Evolutionary conservation across 805 yeast genomes (phyloP), one percentile per base, ranked within the genome.

Genomic region (Lipomyces lipofer): DNA sequence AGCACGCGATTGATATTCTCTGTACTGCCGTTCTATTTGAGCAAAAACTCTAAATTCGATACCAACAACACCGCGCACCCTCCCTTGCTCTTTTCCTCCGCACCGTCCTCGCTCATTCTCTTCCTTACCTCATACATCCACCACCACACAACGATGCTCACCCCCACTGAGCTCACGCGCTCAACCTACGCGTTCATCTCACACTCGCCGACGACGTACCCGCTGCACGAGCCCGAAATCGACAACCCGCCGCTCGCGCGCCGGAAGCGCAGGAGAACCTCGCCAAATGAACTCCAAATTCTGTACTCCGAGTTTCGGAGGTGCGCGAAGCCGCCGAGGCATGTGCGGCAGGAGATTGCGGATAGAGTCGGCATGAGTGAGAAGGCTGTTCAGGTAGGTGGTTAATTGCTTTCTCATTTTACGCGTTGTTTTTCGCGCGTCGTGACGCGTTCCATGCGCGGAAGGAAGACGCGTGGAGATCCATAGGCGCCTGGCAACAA

Each of bases 241-340:
- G 97, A 90, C 71, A 88, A 91, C 67, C 89, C 89, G n/a, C 90
- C 90, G 46, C 75, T 91, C 54, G 97, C 96, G 1, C 84, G 98
- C 64, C 83, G 97, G 52, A 92, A 92, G 69, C 82, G 99, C 73
- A 83, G 99, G 73, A 85, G 98, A 75, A 94, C 99, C 1, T 84
- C 95, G 1, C 94, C 95, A 2, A 79, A 81, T 53, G 98, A 94
- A 71, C 78, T 92, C 60, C 77, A 85, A 24, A 82, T 94, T 49
- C 78, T 94, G 56, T 94, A 90, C 70, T 71, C 77, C 33, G 96
- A 90, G 73, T 94, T 92, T 66, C 78, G 78, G 47, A 67, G 73
- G 46, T 90, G 95, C 56, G 75, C 83, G 42, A 88, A 95, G 47
- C 99, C 99, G 43, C 85, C 86, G 67, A 85, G 84, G 68, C 72